Evolutionary conservation across 495 filamentous ascomycete genomes (phyloP), one percentile per base, ranked within the genome.

Genomic region (Elasticomyces elasticus): DNA sequence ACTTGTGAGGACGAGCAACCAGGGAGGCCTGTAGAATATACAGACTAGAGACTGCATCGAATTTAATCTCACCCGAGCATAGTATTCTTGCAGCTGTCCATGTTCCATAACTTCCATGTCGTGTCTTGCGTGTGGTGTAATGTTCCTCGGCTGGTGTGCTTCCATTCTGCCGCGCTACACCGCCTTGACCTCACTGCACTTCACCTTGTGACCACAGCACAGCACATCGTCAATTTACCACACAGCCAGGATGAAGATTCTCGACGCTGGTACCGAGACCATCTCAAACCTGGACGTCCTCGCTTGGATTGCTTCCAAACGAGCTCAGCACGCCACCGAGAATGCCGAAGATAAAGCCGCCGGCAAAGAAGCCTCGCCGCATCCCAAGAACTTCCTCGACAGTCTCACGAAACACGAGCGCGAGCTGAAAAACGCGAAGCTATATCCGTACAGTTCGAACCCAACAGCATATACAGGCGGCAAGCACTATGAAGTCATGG

Each of bases 231-330:
- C n/a, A n/a, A n/a, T n/a, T n/a, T n/a, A n/a, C 31, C 31, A n/a
- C 19, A 44, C 20, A 10, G 41, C 19, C 45, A 33, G 11, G 5
- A 55, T 55, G 53, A 55, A 55, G 46, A 50, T 55, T 35, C 43
- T 55, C 44, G 53, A 55, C 26, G 53, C 53, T 6, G 53, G 53
- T 20, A 55, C 52, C 13, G 40, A 54, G 38, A 12, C 9, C 28
- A 19, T 62, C 12, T 41, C 54, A 17, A 62, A 62, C 51, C 26
- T 28, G 23, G 59, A 57, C 40, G 59, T 58, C 33, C 44, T 58
- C n/a, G 19, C 57, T 17, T 56, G 33, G 37, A 47, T 62, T 50
- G 23, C 13, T 2, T 0, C 15, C 15, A 58, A 46, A n/a, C 49
- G 50, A 25, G 35, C 24, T 33, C 54, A 53, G 19, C 45, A 54